A percentile compares a stretch with the other conserved stretches of the same genome.
These are phyloP conservation scores for Ustilago crameri DNA, from an alignment of 1,284 basidiomycete genomes.

Conservation along the genomic window DNA sequence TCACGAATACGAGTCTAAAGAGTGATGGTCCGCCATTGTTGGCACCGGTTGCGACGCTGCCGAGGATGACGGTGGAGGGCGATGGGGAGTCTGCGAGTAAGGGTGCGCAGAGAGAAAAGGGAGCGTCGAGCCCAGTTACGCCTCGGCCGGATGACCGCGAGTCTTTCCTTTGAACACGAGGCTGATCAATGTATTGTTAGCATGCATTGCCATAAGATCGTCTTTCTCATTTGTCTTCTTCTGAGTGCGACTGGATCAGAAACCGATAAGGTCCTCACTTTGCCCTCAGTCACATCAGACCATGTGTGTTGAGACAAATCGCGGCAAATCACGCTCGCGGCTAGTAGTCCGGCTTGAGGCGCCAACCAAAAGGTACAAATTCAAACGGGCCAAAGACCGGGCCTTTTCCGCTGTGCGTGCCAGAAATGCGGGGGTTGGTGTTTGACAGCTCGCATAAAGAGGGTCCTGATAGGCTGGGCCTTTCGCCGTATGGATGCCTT, in stretches of 20 bases:
- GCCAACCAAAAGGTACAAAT: not conserved
- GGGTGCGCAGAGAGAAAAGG: not conserved
- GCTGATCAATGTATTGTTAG: not conserved
- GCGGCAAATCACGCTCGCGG: constrained; percentile 8
- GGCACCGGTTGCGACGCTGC: constrained; percentile 25
- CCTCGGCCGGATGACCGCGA: constrained; percentile 38
- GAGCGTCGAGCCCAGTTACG: constrained; percentile 26
- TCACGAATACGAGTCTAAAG: not conserved
- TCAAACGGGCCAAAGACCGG: constrained; percentile 43
- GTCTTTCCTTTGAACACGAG: constrained; percentile 5
- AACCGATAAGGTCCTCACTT: not conserved
- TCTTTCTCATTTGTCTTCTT: not conserved
- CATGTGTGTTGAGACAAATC: not conserved
- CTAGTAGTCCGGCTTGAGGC: constrained; percentile 18
- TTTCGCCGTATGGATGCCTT: constrained; percentile 47
- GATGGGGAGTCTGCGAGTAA: not conserved
- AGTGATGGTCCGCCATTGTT: constrained; percentile 24
- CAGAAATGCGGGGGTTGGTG: not conserved
- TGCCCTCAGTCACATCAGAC: not conserved
- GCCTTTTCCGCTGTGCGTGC: constrained; percentile 6
- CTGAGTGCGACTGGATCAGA: too few species aligned
- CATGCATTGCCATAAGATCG: not conserved
- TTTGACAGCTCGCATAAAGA: constrained; percentile 13
- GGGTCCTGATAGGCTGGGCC: constrained; percentile 37
- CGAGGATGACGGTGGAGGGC: not conserved